Base-by-base conservation (phyloP, 805 yeast species). In the Metschnikowia henanensis region DNA sequence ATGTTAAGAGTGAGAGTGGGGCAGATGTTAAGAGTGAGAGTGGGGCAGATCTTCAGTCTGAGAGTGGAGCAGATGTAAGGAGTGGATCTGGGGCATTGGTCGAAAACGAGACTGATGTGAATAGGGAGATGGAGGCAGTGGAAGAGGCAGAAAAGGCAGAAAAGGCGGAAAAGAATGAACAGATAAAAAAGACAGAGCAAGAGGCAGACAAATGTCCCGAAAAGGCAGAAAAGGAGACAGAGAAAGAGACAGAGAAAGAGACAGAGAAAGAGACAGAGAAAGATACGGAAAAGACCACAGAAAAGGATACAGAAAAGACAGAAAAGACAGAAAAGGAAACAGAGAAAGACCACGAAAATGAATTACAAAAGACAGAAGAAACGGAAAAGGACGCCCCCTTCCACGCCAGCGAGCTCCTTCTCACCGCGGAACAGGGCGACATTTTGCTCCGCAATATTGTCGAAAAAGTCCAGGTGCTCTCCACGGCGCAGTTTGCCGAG, bases 381-480 rank as follows among this genome's bases (percentile, higher is more conserved):
- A 7, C 30, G 6, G 30, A 28, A 28, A n/a, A 28, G 5, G 13
- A 28, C 16, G 6, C 30, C 4, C 15, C 16, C 9, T 38, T 37
- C 10, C 39, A 19, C 29, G 12, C 33, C 17, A 35, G 71, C 52
- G 89, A 83, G 58, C 42, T 83, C 5, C 79, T 78, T 50, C 53
- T 84, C 20, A 77, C 87, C 0, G 72, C 85, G 3, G 73, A 75
- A 26, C 41, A 68, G 16, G 74, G 71, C 3, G 72, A 72, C 29
- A 59, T 83, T 13, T 54, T 61, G 37, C 60, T 81, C 2, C 49
- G 47, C 1, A 70, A 78, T 35, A 67, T 83, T 20, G 49, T 76
- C 2, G 69, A 60, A 5, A 63, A 66, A 30, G 81, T 78, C 6
- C 66, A 58, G 6, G 76, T 83, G 1, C 46, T 77, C 12, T 68